Evolutionary conservation across 805 yeast genomes (phyloP), one percentile per base, ranked within the genome.

Genomic region (Candida ortonii): DNA sequence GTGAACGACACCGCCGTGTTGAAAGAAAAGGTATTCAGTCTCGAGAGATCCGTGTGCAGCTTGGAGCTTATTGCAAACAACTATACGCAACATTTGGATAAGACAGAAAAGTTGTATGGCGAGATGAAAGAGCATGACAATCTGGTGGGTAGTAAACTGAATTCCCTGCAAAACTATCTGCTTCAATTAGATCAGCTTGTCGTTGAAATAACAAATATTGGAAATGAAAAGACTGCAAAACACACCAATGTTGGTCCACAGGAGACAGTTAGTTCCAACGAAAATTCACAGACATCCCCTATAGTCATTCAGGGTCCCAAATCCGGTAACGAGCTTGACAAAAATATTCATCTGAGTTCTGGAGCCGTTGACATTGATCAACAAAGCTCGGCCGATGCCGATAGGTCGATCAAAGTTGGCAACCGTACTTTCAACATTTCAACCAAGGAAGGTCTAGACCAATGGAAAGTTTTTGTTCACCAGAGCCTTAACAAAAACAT

Each of bases 381-480:
- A 28, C 16, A 22, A 15, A 15, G 11, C 24, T 10, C 7, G 13
- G 9, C 16, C 12, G 32, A 15, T 18, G 11, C 9, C 9, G 41
- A 42, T 22, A 34, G 33, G 9, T 43, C 44, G 9, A 47, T 38
- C 21, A 44, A 47, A 24, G 36, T 38, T 7, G 55, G 51, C 8
- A 34, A 33, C 14, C 34, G 34, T 13, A 32, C 42, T 2, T 62
- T 62, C 43, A 58, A 62, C 36, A 45, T 62, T 7, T 41, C 61
- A 7, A 53, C 61, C 2, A 37, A 50, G 27, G 53, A 47, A 20
- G 68, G 66, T 7, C 33, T 57, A 16, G 43, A 41, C 7, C 35
- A 44, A 25, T 53, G 62, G 59, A 51, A 51, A 28, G 30, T 39
- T 4, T 53, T 46, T 40, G 47, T 53, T 14, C 46, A 43, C 28